phyloP scores from a whole-genome alignment of 352 stramenopile species.

The Phytophthora melonis region DNA sequence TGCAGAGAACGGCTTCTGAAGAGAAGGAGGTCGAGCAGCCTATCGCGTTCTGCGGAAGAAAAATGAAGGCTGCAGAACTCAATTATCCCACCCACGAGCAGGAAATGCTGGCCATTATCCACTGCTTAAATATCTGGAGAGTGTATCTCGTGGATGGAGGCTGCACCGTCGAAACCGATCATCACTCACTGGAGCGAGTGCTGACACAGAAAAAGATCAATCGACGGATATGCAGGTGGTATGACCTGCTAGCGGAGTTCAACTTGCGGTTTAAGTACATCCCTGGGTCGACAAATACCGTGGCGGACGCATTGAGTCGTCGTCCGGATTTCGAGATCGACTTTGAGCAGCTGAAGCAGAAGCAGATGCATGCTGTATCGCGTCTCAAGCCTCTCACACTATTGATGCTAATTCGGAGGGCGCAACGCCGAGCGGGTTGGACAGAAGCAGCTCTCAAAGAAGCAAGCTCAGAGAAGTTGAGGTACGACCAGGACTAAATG shows the following conservation, averaged over 20 bases:
- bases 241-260: slow-evolving; percentile 5
- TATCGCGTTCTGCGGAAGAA: slow-evolving; percentile 9
- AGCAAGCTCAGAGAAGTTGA: no score
- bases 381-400: neutral
- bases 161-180: slow-evolving; percentile 15
- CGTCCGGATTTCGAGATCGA: slow-evolving; percentile 12
- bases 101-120: slow-evolving; percentile 21
- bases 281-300: slow-evolving; percentile 13
- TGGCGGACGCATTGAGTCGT: slow-evolving; percentile 10
- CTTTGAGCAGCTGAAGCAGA: neutral
- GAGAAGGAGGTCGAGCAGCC: neutral
- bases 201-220: slow-evolving; percentile 10
- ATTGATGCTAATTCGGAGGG: neutral
- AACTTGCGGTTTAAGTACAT: neutral
- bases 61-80: slow-evolving; percentile 15
- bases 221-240: slow-evolving; percentile 10
- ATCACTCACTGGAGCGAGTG: slow-evolving; percentile 13
- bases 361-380: neutral
- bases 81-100: slow-evolving; percentile 28
- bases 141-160: slow-evolving; percentile 11
- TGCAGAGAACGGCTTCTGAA: neutral
- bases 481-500: neutral
- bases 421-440: neutral
- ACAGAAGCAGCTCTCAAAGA: no score
- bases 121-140: slow-evolving; percentile 16